Conservation (phyloP, 257 asterid genomes). For the Penstemon newberryi region DNA sequence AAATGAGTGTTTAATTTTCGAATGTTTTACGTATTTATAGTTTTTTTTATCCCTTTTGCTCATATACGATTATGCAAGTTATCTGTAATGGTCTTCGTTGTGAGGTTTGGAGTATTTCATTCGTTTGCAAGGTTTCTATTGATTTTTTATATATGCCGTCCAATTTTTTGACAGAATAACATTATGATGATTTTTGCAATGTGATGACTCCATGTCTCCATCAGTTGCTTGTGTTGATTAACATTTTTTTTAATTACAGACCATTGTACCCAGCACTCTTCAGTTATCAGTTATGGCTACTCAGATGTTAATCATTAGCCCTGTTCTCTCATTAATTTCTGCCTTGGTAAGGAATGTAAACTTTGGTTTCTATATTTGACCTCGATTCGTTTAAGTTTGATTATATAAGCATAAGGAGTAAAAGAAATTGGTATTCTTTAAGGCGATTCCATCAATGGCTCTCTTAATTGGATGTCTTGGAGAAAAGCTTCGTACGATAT, state of each 20-base stretch:
- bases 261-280: slow-evolving; percentile 68
- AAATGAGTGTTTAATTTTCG: background rate
- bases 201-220: too few relatives aligned
- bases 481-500: slow-evolving; percentile 70
- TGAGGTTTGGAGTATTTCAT: background rate
- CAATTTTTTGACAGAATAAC: background rate
- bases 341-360: slow-evolving; percentile 58
- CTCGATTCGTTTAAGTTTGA: slow-evolving; percentile 11
- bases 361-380: background rate
- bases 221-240: background rate
- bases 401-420: slow-evolving; percentile 12
- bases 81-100: background rate
- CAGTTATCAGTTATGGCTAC: slow-evolving; percentile 83
- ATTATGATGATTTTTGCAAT: background rate
- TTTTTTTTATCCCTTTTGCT: background rate
- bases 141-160: too few relatives aligned
- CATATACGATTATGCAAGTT: background rate
- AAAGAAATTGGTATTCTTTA: slow-evolving; percentile 24
- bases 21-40: background rate
- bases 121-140: too few relatives aligned
- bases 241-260: slow-evolving; percentile 40
- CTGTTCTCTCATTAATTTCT: slow-evolving; percentile 63
- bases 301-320: slow-evolving; percentile 80
- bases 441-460: slow-evolving; percentile 80
- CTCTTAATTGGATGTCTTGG: slow-evolving; percentile 70